Base-by-base conservation (phyloP, 495 filamentous ascomycete genomes). In the Talaromyces nanjingensis region DNA sequence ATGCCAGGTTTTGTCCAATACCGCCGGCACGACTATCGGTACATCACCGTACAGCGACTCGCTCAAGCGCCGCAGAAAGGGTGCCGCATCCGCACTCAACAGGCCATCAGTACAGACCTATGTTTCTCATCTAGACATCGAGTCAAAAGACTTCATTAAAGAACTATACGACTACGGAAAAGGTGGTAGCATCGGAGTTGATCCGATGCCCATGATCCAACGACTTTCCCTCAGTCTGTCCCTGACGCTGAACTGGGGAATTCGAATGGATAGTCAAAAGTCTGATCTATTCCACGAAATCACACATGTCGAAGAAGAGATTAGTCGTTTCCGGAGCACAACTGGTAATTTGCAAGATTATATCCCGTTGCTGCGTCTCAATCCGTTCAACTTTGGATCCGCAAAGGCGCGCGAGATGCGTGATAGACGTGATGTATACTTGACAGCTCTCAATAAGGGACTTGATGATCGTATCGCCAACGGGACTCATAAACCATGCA, bases 291-390 rank as follows among this genome's bases (percentile, higher is more conserved):
- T 89, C 62, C 75, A 83, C 22, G 85, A 89, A 68, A 88, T 89
- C 65, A 85, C 83, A 9, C 71, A 83, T 12, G 85, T 88, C 37
- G 86, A 88, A 59, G 84, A 85, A 60, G 80, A 80, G 56, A 81
- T 88, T 49, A 83, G 80, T 69, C 78, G 74, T 52, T 84, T 87
- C 60, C 75, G 85, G 29, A 84, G 79, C 39, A 87, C 85, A 12
- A 84, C 84, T 0, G 83, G 84, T 14, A 88, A 88, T 60, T 65
- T 85, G 22, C 85, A 88, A 67, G 86, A 89, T 62, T 87, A 88
- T 65, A 82, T 89, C 11, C 85, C 86, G 16, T 67, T 88, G 0
- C 67, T 89, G 34, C 76, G 85, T 1, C 66, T 87, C 14, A 84
- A 85, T 63, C 84, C 85, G 0, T 79, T 85, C 62, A 87, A 70